phyloP scores from a whole-genome alignment of 352 stramenopile species.

The Phytophthora sansomeana region DNA sequence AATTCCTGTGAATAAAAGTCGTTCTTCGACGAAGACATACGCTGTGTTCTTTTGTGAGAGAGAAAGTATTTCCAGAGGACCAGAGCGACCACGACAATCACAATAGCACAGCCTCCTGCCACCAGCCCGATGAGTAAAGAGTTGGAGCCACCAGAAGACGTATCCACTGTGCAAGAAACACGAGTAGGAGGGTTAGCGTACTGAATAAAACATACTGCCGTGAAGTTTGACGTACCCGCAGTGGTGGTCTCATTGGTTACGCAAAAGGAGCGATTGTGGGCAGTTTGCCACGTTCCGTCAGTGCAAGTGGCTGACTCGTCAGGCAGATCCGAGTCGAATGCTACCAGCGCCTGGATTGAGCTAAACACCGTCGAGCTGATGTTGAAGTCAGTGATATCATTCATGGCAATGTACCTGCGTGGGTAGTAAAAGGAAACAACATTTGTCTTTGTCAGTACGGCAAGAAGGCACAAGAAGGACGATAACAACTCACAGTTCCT shows the following conservation, averaged over 20 bases:
- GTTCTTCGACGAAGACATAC: constrained; percentile 40
- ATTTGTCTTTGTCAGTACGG: not conserved
- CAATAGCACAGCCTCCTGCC: constrained; percentile 29
- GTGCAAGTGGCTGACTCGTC: constrained; percentile 27
- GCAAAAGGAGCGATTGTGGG: constrained; percentile 38
- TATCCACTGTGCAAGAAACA: constrained; percentile 8
- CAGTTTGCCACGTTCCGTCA: constrained; percentile 37
- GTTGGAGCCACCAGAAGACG: constrained; percentile 20
- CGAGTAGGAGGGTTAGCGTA: not conserved
- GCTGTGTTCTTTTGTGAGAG: constrained; percentile 19
- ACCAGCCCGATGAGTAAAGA: constrained; percentile 38
- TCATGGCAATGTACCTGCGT: constrained; percentile 32
- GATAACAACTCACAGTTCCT: constrained; percentile 31
- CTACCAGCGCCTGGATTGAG: constrained; percentile 27
- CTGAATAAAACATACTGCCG: not conserved
- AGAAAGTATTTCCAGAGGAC: constrained; percentile 21
- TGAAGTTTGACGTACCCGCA: constrained; percentile 12
- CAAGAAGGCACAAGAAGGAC: not conserved
- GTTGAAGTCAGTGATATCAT: constrained; percentile 46
- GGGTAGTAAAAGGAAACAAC: not conserved
- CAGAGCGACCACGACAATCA: constrained; percentile 23
- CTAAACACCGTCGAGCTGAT: constrained; percentile 38
- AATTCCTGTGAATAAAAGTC: constrained; percentile 40
- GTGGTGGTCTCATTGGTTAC: constrained; percentile 21
- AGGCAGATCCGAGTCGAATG: constrained; percentile 35